A percentile compares a stretch with the other conserved stretches of the same genome.
These are phyloP conservation scores for Volutella citrinella DNA, from an alignment of 2,329 filamentous ascomycete species.

Conservation along the genomic window DNA sequence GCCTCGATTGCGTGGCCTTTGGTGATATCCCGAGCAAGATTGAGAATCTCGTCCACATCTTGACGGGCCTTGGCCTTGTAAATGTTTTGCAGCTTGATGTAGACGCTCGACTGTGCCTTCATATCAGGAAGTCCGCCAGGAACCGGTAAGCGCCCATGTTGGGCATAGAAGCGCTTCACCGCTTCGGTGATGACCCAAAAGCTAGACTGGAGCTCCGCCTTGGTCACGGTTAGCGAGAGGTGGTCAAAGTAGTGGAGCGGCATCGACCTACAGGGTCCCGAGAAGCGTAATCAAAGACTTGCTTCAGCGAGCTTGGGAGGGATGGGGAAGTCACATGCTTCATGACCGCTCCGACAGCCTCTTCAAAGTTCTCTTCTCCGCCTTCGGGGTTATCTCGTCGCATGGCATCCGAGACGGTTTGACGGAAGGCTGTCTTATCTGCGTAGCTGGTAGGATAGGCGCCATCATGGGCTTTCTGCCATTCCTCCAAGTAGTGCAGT, in stretches of 20 bases:
- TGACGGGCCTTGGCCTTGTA: slow-evolving; percentile 85
- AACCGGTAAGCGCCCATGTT: slow-evolving; percentile 72
- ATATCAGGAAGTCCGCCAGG: slow-evolving; percentile 91
- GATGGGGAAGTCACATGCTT: slow-evolving; percentile 74
- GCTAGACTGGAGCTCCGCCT: slow-evolving; percentile 49
- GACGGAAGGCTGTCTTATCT: slow-evolving; percentile 82
- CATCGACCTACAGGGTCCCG: slow-evolving; percentile 44
- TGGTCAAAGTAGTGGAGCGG: not conserved
- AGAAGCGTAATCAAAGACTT: slow-evolving; percentile 71
- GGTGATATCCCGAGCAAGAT: slow-evolving; percentile 53
- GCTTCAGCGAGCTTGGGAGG: slow-evolving; percentile 65
- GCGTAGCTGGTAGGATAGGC: slow-evolving; percentile 70
- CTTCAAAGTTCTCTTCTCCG: slow-evolving; percentile 95
- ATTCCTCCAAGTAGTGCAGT: slow-evolving; percentile 76
- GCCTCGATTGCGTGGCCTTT: slow-evolving; percentile 56
- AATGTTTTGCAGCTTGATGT: slow-evolving; percentile 85
- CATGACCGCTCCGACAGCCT: slow-evolving; percentile 82
- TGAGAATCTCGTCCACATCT: slow-evolving; percentile 73
- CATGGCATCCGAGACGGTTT: slow-evolving; percentile 63
- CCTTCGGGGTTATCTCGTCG: slow-evolving; percentile 76
- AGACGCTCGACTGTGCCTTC: slow-evolving; percentile 90
- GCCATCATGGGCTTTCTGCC: slow-evolving; percentile 71
- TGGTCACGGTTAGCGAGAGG: slow-evolving; percentile 7
- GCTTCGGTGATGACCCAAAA: slow-evolving; percentile 92
- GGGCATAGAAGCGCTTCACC: slow-evolving; percentile 71